phyloP scores from a whole-genome alignment of 768 basidiomycete genomes.

The Peribolospora kevripleyi region DNA sequence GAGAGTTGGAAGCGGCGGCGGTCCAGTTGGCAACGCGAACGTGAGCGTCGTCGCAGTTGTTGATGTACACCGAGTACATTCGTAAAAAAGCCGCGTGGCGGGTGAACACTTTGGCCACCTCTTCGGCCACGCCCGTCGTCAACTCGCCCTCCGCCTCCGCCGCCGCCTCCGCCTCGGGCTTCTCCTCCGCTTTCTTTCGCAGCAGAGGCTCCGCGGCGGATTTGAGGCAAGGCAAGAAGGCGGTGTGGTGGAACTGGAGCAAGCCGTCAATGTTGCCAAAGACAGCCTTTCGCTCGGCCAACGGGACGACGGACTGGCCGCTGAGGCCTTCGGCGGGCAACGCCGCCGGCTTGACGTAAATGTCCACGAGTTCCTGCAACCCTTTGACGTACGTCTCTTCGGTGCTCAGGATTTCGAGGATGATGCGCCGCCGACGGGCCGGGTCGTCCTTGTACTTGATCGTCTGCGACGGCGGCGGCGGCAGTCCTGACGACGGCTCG shows the following conservation, averaged over 20 bases:
- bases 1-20: slow-evolving; percentile 22
- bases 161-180: slow-evolving; percentile 23
- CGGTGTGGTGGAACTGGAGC: slow-evolving; percentile 75
- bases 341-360: slow-evolving; percentile 72
- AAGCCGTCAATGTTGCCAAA: slow-evolving; percentile 75
- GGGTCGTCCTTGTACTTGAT: slow-evolving; percentile 82
- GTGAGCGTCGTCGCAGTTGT: slow-evolving; percentile 85
- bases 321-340: slow-evolving; percentile 39
- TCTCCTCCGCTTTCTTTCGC: slow-evolving; percentile 15
- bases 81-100: slow-evolving; percentile 86
- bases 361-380: slow-evolving; percentile 77
- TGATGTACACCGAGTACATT: slow-evolving; percentile 97
- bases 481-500: neutral
- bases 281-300: slow-evolving; percentile 64
- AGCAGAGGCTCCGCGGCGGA: slow-evolving; percentile 45
- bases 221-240: slow-evolving; percentile 76
- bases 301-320: slow-evolving; percentile 63
- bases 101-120: slow-evolving; percentile 68
- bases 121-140: slow-evolving; percentile 47
- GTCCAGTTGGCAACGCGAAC: slow-evolving; percentile 73
- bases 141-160: slow-evolving; percentile 46
- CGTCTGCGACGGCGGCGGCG: slow-evolving; percentile 1
- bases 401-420: slow-evolving; percentile 83
- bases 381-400: slow-evolving; percentile 86
- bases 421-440: slow-evolving; percentile 51